Evolutionary conservation across 306 rosid genomes (phyloP), one percentile per base, ranked within the genome.

Genomic region (Delonix regia): DNA sequence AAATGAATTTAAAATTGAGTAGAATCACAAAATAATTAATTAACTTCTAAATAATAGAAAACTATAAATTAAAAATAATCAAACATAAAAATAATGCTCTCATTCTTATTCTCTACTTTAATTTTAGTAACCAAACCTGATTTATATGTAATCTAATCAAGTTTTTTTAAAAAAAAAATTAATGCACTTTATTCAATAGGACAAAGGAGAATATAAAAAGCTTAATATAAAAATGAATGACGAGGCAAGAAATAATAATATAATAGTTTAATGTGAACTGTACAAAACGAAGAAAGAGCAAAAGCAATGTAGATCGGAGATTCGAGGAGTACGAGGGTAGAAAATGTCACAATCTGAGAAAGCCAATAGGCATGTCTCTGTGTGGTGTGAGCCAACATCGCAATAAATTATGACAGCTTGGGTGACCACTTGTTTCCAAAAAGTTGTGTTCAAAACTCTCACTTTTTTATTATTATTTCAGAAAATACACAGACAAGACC

Each of bases 311-410:
- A 19, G n/a, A 41, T 0, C 39, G 12, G 71, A 39, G 71, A 39
- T 39, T 66, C 71, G 71, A 21, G 25, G 52, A 22, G 51, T 39
- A 66, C 71, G 71, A 39, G 51, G 49, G 33, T 39, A 11, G 33
- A 39, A 39, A 21, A 39, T 65, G 49, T 65, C 51, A 10, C 33
- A 65, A 22, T 22, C 49, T 39, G 6, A 21, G 33, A 33, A 38
- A 21, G n/a, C 27, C 28, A 12, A 39, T 9, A 16, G 42, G 1
- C 51, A 48, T 27, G 74, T 24, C 42, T 1, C 18, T 47, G 1
- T 16, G 69, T 16, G 34, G 14, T 47, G 57, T 48, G 27, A 30
- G 25, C 28, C 30, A 28, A 48, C 10, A 4, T 13, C 0, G 4
- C 36, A 13, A 14, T 22, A 22, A 44, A 68, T 12, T 44, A 63